Evolutionary conservation across 169 alveolate species (phyloP).

Genomic region (Cryptosporidium viatorum): DNA sequence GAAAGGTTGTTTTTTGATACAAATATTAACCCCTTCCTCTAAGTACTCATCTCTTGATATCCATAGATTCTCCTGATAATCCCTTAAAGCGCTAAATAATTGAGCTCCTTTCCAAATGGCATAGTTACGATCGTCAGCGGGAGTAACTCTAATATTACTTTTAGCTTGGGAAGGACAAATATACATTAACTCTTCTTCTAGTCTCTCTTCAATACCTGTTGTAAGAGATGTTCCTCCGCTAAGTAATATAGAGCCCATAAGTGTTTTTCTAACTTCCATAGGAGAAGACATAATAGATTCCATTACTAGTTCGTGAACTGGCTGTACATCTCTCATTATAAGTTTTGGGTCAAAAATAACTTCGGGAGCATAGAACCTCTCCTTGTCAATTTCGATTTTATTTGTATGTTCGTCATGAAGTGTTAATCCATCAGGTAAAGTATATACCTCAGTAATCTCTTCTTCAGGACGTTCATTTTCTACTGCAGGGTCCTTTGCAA

Average conservation of each 20-base stretch:
- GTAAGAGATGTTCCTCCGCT: slow-evolving; percentile 79
- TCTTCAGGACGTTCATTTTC: slow-evolving; percentile 82
- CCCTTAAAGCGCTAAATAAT: slow-evolving; percentile 70
- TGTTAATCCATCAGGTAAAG: slow-evolving; percentile 87
- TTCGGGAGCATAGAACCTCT: slow-evolving; percentile 88
- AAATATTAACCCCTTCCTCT: slow-evolving; percentile 79
- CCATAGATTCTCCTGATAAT: slow-evolving; percentile 79
- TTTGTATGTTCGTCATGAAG: slow-evolving; percentile 83
- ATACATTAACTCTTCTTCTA: slow-evolving; percentile 72
- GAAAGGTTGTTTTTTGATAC: slow-evolving; percentile 69
- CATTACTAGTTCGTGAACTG: slow-evolving; percentile 80
- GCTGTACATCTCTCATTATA: slow-evolving; percentile 78
- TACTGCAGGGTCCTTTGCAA: slow-evolving; percentile 85
- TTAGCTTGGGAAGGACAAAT: slow-evolving; percentile 75
- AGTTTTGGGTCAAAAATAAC: slow-evolving; percentile 85
- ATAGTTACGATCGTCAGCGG: slow-evolving; percentile 54
- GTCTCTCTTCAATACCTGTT: slow-evolving; percentile 74
- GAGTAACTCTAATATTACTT: slow-evolving; percentile 54
- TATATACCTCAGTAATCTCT: slow-evolving; percentile 78
- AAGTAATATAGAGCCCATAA: slow-evolving; percentile 77
- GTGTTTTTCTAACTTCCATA: slow-evolving; percentile 78
- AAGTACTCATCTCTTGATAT: slow-evolving; percentile 79
- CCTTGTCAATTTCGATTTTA: slow-evolving; percentile 82
- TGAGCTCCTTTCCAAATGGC: slow-evolving; percentile 76
- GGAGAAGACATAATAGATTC: slow-evolving; percentile 80